phyloP scores from a whole-genome alignment of 495 filamentous ascomycete species.

The Trichoderma reesei region DNA sequence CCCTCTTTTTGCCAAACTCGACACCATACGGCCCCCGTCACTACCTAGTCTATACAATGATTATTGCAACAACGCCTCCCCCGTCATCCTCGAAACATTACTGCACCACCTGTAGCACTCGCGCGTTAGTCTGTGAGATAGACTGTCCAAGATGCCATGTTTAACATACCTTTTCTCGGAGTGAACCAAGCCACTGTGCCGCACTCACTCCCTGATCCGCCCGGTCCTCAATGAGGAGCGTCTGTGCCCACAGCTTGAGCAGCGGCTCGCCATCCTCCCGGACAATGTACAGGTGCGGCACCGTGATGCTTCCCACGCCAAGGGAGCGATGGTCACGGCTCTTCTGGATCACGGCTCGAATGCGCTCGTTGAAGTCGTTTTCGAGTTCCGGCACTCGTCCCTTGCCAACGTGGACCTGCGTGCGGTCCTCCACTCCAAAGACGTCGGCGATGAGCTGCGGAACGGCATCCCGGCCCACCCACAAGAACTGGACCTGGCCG shows the following conservation, averaged over 20 bases:
- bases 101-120: neutral
- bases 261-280: constrained; percentile 93
- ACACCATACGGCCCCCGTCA: neutral
- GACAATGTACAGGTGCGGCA: constrained; percentile 88
- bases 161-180: constrained; percentile 89
- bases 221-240: constrained; percentile 87
- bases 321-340: constrained; percentile 74
- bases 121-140: neutral
- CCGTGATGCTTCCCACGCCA: constrained; percentile 80
- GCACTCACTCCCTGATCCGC: constrained; percentile 89
- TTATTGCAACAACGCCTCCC: constrained; percentile 1
- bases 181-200: constrained; percentile 80
- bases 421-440: constrained; percentile 72
- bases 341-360: constrained; percentile 85
- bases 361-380: constrained; percentile 91
- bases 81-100: neutral
- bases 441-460: constrained; percentile 83
- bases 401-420: constrained; percentile 84
- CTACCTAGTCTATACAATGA: constrained; percentile 18
- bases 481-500: constrained; percentile 94
- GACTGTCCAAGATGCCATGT: no score
- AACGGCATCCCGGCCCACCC: constrained; percentile 89
- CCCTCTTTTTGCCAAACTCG: neutral
- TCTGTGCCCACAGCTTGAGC: constrained; percentile 92
- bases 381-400: constrained; percentile 73